phyloP scores from a whole-genome alignment of 139 green algal species.

The Pleodorina starrii region DNA sequence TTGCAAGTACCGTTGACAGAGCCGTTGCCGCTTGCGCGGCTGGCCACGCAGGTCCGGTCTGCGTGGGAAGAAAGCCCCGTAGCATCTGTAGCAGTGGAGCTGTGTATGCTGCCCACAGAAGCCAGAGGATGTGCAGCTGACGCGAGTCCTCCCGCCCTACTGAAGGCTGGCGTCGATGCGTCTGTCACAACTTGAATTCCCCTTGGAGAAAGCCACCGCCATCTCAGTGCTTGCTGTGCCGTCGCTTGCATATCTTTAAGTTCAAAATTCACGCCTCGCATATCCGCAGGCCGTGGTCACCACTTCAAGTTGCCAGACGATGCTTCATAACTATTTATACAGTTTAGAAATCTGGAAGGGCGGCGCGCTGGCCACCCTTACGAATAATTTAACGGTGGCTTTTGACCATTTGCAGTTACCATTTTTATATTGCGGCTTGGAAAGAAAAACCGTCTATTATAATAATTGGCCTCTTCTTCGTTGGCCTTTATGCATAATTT shows the following conservation, averaged over 20 bases:
- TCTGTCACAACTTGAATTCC: not conserved
- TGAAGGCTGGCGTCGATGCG: not conserved
- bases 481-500: too few species aligned
- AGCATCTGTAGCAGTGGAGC: too few species aligned
- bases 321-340: not conserved
- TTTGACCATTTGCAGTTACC: too few species aligned
- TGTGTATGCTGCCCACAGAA: too few species aligned
- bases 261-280: too few species aligned
- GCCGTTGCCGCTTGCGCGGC: not conserved
- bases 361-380: too few species aligned
- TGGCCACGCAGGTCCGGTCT: not conserved
- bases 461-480: too few species aligned
- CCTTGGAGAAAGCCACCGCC: not conserved
- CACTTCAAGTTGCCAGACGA: not conserved
- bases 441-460: too few species aligned
- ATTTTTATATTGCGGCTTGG: too few species aligned
- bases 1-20: not conserved
- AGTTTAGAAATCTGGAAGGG: not conserved
- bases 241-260: constrained; percentile 6
- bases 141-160: not conserved
- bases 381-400: too few species aligned
- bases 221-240: not conserved
- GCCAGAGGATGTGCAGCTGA: not conserved
- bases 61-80: too few species aligned
- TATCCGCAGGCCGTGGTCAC: too few species aligned